These are phyloP conservation scores for Parascedosporium putredinis DNA, from an alignment of 2,329 filamentous ascomycete species.

Conservation along the genomic window DNA sequence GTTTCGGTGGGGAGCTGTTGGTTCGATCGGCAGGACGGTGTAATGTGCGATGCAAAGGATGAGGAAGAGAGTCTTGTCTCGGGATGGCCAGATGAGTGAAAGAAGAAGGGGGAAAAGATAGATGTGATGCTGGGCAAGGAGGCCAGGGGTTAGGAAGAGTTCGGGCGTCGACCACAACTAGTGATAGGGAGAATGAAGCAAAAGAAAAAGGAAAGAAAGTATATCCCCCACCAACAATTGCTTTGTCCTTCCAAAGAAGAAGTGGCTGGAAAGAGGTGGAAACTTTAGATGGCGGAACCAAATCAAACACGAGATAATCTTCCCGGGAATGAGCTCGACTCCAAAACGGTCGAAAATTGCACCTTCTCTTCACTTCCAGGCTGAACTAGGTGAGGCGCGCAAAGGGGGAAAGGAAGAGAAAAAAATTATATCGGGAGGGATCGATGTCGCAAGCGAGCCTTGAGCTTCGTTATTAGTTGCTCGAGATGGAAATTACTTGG, in stretches of 20 bases:
- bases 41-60: neutral
- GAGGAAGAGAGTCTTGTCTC: neutral
- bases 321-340: neutral
- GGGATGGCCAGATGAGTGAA: neutral
- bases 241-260: neutral
- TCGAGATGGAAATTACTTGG: too few relatives aligned
- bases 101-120: neutral
- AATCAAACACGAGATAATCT: neutral
- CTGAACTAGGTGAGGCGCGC: neutral
- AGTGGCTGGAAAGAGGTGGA: neutral
- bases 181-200: too few relatives aligned
- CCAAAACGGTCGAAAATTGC: neutral
- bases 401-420: too few relatives aligned
- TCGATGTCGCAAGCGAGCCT: too few relatives aligned
- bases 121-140: neutral
- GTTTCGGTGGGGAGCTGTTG: neutral
- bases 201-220: too few relatives aligned
- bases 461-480: too few relatives aligned
- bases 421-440: too few relatives aligned
- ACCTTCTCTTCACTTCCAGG: constrained; percentile 4
- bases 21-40: neutral
- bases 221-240: too few relatives aligned
- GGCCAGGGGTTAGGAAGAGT: neutral
- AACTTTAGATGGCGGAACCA: neutral
- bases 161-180: neutral